Conservation (phyloP, 2,329 filamentous ascomycete species). For the Ophiostoma fasciatum region DNA sequence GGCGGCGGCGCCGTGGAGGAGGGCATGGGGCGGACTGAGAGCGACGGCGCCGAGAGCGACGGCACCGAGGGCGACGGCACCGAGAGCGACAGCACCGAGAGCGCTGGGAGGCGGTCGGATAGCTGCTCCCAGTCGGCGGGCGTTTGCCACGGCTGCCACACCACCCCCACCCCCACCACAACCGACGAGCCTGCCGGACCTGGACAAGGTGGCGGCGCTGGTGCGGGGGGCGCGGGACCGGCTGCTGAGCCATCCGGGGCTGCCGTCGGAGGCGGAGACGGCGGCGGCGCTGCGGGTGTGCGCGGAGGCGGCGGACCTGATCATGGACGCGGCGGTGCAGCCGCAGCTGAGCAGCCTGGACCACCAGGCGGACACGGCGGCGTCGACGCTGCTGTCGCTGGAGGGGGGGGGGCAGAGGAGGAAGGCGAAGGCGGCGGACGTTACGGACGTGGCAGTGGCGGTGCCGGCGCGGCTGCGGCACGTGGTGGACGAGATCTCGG, state of each 20-base stretch:
- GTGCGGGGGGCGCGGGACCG: slow-evolving; percentile 28
- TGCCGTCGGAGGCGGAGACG: slow-evolving; percentile 29
- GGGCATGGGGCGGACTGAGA: too few relatives aligned
- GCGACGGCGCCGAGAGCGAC: too few relatives aligned
- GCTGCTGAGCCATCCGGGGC: slow-evolving; percentile 28
- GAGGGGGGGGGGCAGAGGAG: slow-evolving; percentile 10
- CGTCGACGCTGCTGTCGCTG: slow-evolving; percentile 38
- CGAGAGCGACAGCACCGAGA: too few relatives aligned
- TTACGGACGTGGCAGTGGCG: neutral
- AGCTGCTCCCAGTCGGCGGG: too few relatives aligned
- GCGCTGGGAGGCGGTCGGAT: too few relatives aligned
- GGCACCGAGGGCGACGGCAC: too few relatives aligned
- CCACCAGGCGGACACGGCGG: slow-evolving; percentile 28
- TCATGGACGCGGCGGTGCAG: slow-evolving; percentile 21
- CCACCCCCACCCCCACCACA: neutral
- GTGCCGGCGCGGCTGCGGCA: slow-evolving; percentile 19
- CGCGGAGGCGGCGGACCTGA: slow-evolving; percentile 25
- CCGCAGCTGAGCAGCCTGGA: slow-evolving; percentile 25
- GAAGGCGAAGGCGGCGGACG: neutral
- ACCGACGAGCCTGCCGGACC: slow-evolving; percentile 17
- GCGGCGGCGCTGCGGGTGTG: slow-evolving; percentile 29
- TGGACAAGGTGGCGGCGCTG: slow-evolving; percentile 24
- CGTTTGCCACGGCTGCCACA: neutral
- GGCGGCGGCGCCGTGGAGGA: too few relatives aligned
- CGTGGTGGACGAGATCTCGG: slow-evolving; percentile 37